Evolutionary conservation across 2,329 filamentous ascomycete genomes (phyloP), one percentile per base, ranked within the genome.

Genomic region (Ilyonectria robusta): DNA sequence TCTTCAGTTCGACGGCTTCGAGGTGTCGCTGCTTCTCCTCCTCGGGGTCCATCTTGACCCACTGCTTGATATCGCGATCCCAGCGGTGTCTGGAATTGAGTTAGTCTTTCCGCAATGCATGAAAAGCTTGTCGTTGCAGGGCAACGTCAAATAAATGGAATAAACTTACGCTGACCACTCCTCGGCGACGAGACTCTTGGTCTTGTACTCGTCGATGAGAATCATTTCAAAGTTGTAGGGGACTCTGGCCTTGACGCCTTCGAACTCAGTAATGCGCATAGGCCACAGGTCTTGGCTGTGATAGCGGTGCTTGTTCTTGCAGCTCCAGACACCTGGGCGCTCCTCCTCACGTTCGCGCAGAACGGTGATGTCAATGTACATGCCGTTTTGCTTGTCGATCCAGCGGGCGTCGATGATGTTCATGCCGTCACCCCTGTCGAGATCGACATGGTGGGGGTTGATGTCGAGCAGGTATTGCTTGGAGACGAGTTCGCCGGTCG

Each of bases 361-460:
- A 13, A 89, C 93, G 1, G 94, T 96, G 75, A 97, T 94, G 79
- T 96, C 93, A 78, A 96, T 90, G 79, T 93, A 97, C 75, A 95
- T 86, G 54, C 93, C 93, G 73, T 91, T 96, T 62, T 83, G 80
- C 65, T 86, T 86, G 79, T 96, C 93, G 76, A 96, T 93, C 92
- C 93, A 97, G 51, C 94, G 87, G 26, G 91, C 93, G 80, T 96
- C 94, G 74, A 96, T 96, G 62, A 96, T 87, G 78, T 97, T 97
- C 76, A 86, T 82, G 19, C 93, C 93, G 73, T 92, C 86, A 48
- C 90, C 90, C 23, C 88, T 85, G 29, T 84, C 84, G 2, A 91
- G 83, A 61, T 92, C 86, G 64, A 83, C 83, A 73, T 89, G 86
- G 82, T 91, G 89, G 0, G 92, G 92, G 80, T 95, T 96, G 67